A percentile compares a stretch with the other conserved stretches of the same genome.
These are phyloP conservation scores for Starmera dryadoides DNA, from an alignment of 805 yeast species.

Conservation along the genomic window DNA sequence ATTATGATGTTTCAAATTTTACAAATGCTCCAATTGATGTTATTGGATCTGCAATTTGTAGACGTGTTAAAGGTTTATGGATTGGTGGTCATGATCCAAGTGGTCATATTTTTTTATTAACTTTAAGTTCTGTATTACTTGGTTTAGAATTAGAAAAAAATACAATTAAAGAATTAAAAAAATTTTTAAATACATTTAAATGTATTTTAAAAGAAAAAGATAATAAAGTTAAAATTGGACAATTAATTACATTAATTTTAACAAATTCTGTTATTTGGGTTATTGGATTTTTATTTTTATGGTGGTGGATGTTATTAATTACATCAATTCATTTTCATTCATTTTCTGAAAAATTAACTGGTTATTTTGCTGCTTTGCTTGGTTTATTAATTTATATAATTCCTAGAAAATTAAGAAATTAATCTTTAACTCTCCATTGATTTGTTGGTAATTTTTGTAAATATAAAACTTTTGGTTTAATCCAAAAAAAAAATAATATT, in stretches of 20 bases:
- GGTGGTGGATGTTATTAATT: slow-evolving; percentile 85
- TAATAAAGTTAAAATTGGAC: background rate
- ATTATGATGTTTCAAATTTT: slow-evolving; percentile 7
- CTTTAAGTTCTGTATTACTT: slow-evolving; percentile 57
- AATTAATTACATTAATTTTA: background rate
- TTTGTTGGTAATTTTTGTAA: slow-evolving; percentile 67
- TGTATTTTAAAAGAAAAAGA: background rate
- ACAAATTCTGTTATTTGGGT: slow-evolving; percentile 19
- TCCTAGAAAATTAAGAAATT: slow-evolving; percentile 20
- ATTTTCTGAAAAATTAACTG: slow-evolving; percentile 63
- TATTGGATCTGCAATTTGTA: slow-evolving; percentile 29
- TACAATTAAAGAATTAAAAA: slow-evolving; percentile 13
- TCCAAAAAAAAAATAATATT: slow-evolving; percentile 55
- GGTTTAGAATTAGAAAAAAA: slow-evolving; percentile 53
- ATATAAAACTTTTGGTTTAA: slow-evolving; percentile 50
- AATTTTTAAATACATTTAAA: background rate
- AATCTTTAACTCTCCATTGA: slow-evolving; percentile 56
- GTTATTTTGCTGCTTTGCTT: slow-evolving; percentile 54
- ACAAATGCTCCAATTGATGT: slow-evolving; percentile 3
- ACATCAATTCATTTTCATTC: slow-evolving; percentile 86
- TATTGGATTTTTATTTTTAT: slow-evolving; percentile 35
- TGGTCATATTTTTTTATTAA: slow-evolving; percentile 82
- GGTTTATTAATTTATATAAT: slow-evolving; percentile 35
- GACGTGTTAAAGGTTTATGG: slow-evolving; percentile 63
- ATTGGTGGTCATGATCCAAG: slow-evolving; percentile 92